Conservation (phyloP, 208 protist genomes). For the Tritrichomonas musculus region DNA sequence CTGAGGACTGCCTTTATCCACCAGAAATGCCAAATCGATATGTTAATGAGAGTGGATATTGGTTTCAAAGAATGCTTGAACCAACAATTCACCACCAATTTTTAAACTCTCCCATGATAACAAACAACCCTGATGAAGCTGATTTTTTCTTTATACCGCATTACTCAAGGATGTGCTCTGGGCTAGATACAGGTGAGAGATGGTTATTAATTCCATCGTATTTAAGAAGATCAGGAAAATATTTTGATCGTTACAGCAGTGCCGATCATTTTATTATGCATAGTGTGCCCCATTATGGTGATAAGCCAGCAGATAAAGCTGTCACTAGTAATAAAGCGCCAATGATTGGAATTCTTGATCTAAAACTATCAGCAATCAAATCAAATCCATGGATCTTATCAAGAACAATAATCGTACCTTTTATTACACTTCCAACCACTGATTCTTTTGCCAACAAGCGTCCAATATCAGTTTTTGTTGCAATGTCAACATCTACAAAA, state of each 20-base stretch:
- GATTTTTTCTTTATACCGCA: not conserved
- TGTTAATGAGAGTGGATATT: not conserved
- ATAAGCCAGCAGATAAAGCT: not conserved
- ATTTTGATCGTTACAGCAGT: not conserved
- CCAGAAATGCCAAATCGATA: not conserved
- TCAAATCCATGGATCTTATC: not conserved
- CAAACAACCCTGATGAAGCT: not conserved
- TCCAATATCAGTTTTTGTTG: not conserved
- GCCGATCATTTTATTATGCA: not conserved
- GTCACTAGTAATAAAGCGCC: not conserved
- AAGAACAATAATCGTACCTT: not conserved
- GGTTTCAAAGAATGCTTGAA: conserved; percentile 22
- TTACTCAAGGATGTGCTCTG: not conserved
- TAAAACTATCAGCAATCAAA: not conserved
- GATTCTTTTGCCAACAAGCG: not conserved
- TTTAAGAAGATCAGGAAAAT: not conserved
- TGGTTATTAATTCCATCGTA: not conserved
- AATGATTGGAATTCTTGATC: not conserved
- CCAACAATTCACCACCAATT: conserved; percentile 8
- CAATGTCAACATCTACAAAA: not conserved
- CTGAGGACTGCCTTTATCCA: not conserved
- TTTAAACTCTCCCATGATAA: not conserved
- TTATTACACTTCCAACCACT: not conserved
- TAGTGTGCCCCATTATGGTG: not conserved
- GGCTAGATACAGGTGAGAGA: not conserved